These are phyloP conservation scores for Theileria equi DNA, from an alignment of 169 alveolate species.

Conservation along the genomic window DNA sequence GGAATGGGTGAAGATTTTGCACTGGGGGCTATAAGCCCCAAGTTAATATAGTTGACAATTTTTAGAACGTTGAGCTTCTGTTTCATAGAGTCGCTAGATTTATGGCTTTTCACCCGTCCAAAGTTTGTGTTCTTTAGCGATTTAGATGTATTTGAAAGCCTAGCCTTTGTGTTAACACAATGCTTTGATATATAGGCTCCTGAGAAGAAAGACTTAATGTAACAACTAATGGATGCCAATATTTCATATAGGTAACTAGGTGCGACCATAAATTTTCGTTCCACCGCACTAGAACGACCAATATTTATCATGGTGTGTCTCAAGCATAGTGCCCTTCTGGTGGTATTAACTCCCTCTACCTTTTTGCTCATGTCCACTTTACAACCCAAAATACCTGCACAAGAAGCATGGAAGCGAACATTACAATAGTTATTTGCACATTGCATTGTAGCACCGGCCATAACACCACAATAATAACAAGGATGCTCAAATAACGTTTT, in stretches of 20 bases:
- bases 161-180: constrained; percentile 16
- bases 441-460: constrained; percentile 44
- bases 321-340: constrained; percentile 50
- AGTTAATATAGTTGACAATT: constrained; percentile 44
- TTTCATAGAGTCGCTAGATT: constrained; percentile 11
- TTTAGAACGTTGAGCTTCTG: constrained; percentile 18
- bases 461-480: constrained; percentile 59
- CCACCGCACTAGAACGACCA: constrained; percentile 24
- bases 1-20: constrained; percentile 25
- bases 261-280: constrained; percentile 60
- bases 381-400: constrained; percentile 61
- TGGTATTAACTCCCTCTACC: constrained; percentile 24
- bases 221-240: constrained; percentile 15
- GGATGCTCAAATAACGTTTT: constrained; percentile 41
- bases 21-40: constrained; percentile 41
- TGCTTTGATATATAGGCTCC: constrained; percentile 56
- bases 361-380: constrained; percentile 55
- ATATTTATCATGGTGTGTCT: constrained; percentile 52
- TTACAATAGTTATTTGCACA: constrained; percentile 48
- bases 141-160: constrained; percentile 9
- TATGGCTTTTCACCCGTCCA: constrained; percentile 27
- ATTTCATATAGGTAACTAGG: constrained; percentile 54
- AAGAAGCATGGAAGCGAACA: constrained; percentile 61
- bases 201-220: constrained; percentile 28
- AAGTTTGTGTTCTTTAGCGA: neutral